Base-by-base conservation (phyloP, 495 filamentous ascomycete species). In the Penicillium arizonense region DNA sequence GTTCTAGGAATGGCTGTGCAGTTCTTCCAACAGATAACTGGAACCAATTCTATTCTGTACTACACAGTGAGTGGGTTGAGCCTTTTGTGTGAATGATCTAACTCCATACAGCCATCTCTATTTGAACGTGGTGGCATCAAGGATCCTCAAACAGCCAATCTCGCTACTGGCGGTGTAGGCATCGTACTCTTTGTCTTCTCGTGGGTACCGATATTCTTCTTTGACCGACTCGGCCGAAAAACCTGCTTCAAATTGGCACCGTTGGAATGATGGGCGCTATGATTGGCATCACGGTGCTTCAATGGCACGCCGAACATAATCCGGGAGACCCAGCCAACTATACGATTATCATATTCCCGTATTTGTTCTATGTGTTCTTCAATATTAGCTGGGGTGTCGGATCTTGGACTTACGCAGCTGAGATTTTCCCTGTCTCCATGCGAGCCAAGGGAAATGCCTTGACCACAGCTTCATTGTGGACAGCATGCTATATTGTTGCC, bases 311-410 rank as follows among this genome's bases (percentile, higher is more conserved):
- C 32, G 65, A 52, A 12, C 35, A 57, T 20, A 18, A 54, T 45
- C 59, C 56, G 0, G 52, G 30, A 0, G 55, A 66, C 12, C 77
- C 73, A 3, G 85, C 82, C 1, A 87, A 85, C 4, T 90, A 88
- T 83, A 87, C 77, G 3, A 87, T 84, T 13, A 80, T 88, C 12
- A 77, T 72, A 58, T 88, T 90, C 80, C 83, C 90, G 45, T 90
- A 87, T 82, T 73, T 90, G 23, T 92, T 88, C 61, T 85, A 90
- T 55, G 68, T 88, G 12, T 69, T 91, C 87, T 66, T 87, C 86
- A 53, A 89, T 28, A 58, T 66, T 38, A 53, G 55, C 49, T 60
- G 65, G 64, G 61, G 58, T 8, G 63, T 67, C 8, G 52, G 42
- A 30, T 53, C 52, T 13, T 62, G 53, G 53, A 57, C 59, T 2